Base-by-base conservation (phyloP, 106 monocot genomes). In the Dendrobium huoshanense region DNA sequence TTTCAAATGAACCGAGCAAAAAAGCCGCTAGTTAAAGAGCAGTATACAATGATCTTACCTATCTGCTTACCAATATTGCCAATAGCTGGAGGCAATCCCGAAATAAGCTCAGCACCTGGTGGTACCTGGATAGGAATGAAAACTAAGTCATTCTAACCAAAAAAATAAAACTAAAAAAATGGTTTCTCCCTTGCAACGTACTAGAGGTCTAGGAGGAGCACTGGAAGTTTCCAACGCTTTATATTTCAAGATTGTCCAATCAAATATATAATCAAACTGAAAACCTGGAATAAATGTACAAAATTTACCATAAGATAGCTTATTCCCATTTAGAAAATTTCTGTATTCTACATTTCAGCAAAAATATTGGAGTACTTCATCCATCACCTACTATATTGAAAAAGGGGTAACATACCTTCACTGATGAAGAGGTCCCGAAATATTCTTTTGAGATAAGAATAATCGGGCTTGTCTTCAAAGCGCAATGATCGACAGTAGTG, bases 391-490 rank as follows among this genome's bases (percentile, higher is more conserved):
- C 10, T 49, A 49, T 49, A 49, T 2, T 49, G 49, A 49, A 49
- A 49, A 11, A 2, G n/a, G 49, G 44, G 9, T 49, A 51, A 70
- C 64, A 16, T 55, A 93, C 93, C 91, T 77, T 93, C 91, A 11
- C 93, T 89, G 18, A 89, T 93, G 80, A 93, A 93, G 54, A 93
- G 91, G 44, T 91, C 93, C 17, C 93, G 81, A 79, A 93, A 93
- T 79, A 91, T 78, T 84, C 85, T 87, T 79, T 91, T 93, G 11
- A 93, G 84, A 73, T 93, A 93, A 78, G 85, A 79, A 85, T 93
- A 93, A 79, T 91, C 93, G 37, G 93, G 93, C 47, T 87, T 89
- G 78, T 94, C 94, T 75, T 93, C 91, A 84, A 93, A 93, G 16
- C 91, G 90, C 7, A 93, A 82, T 25, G 91, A 93, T 29, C 93